These are phyloP conservation scores for Withania somnifera DNA, from an alignment of 305 asterid species.

Conservation along the genomic window DNA sequence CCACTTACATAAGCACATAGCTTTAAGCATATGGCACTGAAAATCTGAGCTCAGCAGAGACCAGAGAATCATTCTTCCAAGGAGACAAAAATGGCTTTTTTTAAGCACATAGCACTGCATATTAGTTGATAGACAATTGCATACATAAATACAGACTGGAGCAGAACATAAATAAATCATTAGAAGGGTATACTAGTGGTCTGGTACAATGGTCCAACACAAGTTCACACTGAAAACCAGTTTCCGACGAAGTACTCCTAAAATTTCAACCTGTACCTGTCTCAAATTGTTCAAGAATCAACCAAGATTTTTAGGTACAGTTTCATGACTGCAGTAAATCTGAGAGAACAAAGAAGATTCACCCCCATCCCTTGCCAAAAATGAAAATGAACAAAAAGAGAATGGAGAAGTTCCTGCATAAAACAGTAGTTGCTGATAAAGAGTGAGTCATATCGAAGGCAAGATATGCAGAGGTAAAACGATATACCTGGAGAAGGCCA, in stretches of 20 bases:
- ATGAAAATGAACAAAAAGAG: neutral
- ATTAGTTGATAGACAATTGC: neutral
- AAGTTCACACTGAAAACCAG: neutral
- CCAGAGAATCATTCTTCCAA: neutral
- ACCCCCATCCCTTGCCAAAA: neutral
- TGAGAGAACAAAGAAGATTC: neutral
- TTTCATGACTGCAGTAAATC: neutral
- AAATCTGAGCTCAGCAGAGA: neutral
- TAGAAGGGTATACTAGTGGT: neutral
- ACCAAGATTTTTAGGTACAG: neutral
- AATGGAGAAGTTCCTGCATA: neutral
- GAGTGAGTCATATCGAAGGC: neutral
- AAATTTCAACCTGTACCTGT: neutral
- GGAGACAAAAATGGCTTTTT: neutral
- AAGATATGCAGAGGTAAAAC: neutral
- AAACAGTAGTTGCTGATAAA: neutral
- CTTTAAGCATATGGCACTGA: neutral
- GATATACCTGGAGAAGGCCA: conserved; percentile 63
- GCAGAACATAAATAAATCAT: neutral
- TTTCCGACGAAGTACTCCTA: neutral
- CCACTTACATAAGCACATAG: neutral
- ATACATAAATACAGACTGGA: neutral
- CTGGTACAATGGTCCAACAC: neutral
- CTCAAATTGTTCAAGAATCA: neutral
- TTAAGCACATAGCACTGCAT: neutral